Percentiles rank a stretch among this genome's conserved stretches.
phyloP scores from a whole-genome alignment of 2,329 filamentous ascomycete genomes.

The Neophaeococcomyces mojaviensis region DNA sequence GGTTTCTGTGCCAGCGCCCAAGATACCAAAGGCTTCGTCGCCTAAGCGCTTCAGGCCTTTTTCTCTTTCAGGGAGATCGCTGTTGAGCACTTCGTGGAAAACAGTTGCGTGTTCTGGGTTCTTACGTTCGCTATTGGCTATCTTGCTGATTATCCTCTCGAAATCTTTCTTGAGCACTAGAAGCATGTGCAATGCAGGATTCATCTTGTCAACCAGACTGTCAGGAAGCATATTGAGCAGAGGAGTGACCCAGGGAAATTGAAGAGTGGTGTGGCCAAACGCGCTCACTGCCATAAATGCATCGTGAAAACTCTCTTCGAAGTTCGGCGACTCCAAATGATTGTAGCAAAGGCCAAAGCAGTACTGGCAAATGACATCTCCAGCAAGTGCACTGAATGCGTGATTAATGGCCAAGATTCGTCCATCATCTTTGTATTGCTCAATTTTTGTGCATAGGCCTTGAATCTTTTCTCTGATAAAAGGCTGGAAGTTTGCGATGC shows the following conservation, averaged over 20 bases:
- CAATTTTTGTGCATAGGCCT: constrained; percentile 1
- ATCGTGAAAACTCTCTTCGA: constrained; percentile 7
- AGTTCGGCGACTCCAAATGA: not conserved
- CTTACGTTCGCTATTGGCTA: constrained; percentile 7
- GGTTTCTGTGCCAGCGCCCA: constrained; percentile 29
- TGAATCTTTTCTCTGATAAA: constrained; percentile 5
- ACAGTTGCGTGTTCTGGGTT: constrained; percentile 24
- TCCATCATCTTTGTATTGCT: not conserved
- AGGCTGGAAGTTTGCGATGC: constrained; percentile 22
- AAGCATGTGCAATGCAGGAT: not conserved
- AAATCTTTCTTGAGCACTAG: constrained; percentile 6
- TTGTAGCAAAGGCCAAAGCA: constrained; percentile 2
- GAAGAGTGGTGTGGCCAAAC: constrained; percentile 9
- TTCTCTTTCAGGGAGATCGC: constrained; percentile 25
- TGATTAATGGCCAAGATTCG: constrained; percentile 2
- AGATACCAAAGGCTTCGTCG: constrained; percentile 27
- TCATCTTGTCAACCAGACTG: not conserved
- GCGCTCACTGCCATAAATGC: constrained; percentile 13
- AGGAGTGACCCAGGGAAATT: constrained; percentile 3
- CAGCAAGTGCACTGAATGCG: constrained; percentile 5
- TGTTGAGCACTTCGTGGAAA: constrained; percentile 22
- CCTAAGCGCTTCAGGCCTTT: constrained; percentile 25
- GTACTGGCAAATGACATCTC: constrained; percentile 3
- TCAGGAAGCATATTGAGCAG: not conserved
- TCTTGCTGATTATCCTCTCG: constrained; percentile 12